phyloP scores from a whole-genome alignment of 768 basidiomycete species.

The Lentinula sp. region DNA sequence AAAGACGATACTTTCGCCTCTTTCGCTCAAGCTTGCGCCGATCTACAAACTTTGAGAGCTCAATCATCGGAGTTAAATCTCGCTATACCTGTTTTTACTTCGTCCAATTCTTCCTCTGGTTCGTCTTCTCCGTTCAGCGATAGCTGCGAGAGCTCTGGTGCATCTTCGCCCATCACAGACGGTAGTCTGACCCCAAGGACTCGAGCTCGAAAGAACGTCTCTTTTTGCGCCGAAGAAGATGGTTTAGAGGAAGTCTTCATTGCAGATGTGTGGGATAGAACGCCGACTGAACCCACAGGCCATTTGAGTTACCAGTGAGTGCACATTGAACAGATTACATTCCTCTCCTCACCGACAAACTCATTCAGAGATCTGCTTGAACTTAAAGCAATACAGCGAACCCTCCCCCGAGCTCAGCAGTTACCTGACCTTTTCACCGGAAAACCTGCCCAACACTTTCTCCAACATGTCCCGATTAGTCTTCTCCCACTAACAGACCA shows the following conservation, averaged over 20 bases:
- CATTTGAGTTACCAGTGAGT: conserved; percentile 66
- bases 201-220: conserved; percentile 46
- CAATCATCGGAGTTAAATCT: background rate
- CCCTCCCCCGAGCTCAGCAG: conserved; percentile 54
- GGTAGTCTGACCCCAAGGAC: conserved; percentile 1
- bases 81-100: background rate
- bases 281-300: conserved; percentile 58
- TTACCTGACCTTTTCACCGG: conserved; percentile 35
- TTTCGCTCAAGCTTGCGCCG: conserved; percentile 2
- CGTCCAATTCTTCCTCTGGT: background rate
- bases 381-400: conserved; percentile 62
- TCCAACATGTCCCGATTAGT: conserved; percentile 55
- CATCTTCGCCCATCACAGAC: background rate
- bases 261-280: conserved; percentile 79
- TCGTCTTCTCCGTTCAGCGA: background rate
- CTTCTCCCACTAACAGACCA: conserved; percentile 44
- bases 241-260: conserved; percentile 45
- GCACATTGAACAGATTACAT: conserved; percentile 5
- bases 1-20: background rate
- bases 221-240: conserved; percentile 47
- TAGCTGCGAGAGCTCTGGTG: background rate
- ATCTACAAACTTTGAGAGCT: background rate
- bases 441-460: conserved; percentile 31
- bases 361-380: conserved; percentile 53
- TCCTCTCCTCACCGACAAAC: conserved; percentile 1